These are phyloP conservation scores for Tephrocybe rancida DNA, from an alignment of 768 basidiomycete genomes.

Conservation along the genomic window DNA sequence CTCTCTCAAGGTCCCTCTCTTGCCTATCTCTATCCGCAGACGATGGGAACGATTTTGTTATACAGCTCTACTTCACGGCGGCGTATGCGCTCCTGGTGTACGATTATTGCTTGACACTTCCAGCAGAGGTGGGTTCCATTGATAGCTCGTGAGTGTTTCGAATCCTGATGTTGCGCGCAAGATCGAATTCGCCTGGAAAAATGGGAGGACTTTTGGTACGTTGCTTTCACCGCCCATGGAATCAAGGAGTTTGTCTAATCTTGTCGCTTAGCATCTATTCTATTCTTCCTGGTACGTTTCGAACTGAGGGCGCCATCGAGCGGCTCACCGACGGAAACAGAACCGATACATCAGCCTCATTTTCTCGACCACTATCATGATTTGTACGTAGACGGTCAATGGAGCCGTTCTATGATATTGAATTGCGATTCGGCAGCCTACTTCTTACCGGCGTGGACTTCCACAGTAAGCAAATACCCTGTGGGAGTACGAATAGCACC, in stretches of 20 bases:
- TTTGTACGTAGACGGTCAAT: slow-evolving; percentile 9
- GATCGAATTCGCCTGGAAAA: slow-evolving; percentile 21
- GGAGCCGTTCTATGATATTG: neutral
- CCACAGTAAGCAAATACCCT: slow-evolving; percentile 5
- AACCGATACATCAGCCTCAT: slow-evolving; percentile 21
- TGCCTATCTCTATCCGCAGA: neutral
- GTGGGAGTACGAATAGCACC: neutral
- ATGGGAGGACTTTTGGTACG: slow-evolving; percentile 9
- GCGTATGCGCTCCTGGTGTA: slow-evolving; percentile 17
- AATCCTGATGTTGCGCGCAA: neutral
- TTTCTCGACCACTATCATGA: slow-evolving; percentile 13
- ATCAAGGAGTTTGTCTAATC: neutral
- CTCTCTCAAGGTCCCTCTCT: neutral
- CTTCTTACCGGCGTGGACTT: slow-evolving; percentile 10
- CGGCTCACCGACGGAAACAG: neutral
- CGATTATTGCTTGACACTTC: slow-evolving; percentile 20
- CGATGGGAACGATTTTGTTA: neutral
- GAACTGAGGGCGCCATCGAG: neutral
- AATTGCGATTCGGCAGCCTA: slow-evolving; percentile 11
- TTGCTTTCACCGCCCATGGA: neutral
- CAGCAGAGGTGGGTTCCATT: slow-evolving; percentile 12
- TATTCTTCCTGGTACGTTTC: slow-evolving; percentile 19
- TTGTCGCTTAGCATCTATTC: slow-evolving; percentile 7
- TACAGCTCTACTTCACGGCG: slow-evolving; percentile 11
- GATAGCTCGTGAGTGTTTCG: neutral